phyloP scores from a whole-genome alignment of 2,329 filamentous ascomycete genomes.

The Monosporascus ibericus region DNA sequence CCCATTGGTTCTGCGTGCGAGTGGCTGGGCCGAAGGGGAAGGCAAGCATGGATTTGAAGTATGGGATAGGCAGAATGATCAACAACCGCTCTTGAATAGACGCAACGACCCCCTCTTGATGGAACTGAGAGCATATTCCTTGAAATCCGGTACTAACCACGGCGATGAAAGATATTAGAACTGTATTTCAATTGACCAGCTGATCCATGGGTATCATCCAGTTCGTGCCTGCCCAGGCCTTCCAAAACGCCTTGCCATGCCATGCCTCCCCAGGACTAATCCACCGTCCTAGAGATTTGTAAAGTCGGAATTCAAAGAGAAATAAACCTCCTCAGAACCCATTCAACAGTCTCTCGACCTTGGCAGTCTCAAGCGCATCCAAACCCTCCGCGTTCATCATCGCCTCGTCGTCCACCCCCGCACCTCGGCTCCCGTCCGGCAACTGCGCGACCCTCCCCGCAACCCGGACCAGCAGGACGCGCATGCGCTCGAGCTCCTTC shows the following conservation, averaged over 20 bases:
- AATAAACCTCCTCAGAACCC: constrained; percentile 17
- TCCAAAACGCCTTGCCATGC: not conserved
- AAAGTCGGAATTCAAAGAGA: not conserved
- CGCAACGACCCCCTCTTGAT: not conserved
- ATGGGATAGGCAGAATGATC: constrained; percentile 2
- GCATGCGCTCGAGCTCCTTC: constrained; percentile 60
- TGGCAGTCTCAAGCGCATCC: constrained; percentile 33
- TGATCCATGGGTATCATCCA: constrained; percentile 1
- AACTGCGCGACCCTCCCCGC: constrained; percentile 44
- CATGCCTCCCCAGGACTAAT: not conserved
- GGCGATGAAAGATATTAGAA: not conserved
- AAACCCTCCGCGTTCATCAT: constrained; percentile 27
- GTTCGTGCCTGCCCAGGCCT: not conserved
- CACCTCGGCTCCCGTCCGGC: constrained; percentile 12
- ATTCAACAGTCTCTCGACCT: constrained; percentile 36
- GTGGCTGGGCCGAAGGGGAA: not conserved
- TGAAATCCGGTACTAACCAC: not conserved
- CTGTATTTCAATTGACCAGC: not conserved
- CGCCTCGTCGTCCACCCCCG: constrained; percentile 14
- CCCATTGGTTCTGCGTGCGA: too few relatives aligned
- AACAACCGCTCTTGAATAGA: not conserved
- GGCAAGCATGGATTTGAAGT: not conserved
- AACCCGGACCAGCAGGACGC: constrained; percentile 55
- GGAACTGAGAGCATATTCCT: too few relatives aligned
- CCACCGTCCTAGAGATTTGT: too few relatives aligned